Evolutionary conservation across 192 early-diverging fungal genomes (phyloP).

Genomic region (Martensiomyces pterosporus): DNA sequence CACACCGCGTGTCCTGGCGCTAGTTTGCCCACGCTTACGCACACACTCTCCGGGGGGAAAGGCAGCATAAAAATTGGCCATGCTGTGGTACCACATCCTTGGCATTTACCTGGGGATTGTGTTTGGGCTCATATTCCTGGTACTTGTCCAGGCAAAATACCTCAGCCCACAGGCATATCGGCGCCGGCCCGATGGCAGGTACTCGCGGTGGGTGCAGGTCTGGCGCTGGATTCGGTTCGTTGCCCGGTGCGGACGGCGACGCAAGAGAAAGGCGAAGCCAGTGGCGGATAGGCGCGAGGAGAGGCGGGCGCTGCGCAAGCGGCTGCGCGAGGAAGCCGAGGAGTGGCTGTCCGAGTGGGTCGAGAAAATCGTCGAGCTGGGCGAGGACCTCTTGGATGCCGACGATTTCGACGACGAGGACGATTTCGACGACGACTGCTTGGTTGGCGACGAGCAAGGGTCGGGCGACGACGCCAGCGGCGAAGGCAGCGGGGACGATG

Average conservation of each 20-base stretch:
- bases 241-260: conserved; percentile 40
- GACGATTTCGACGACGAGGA: conserved; percentile 41
- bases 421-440: conserved; percentile 37
- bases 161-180: conserved; percentile 2
- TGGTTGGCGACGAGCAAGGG: conserved; percentile 21
- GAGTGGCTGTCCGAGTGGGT: conserved; percentile 45
- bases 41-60: too few relatives aligned
- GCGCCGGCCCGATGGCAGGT: conserved; percentile 14
- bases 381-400: conserved; percentile 42
- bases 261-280: conserved; percentile 35
- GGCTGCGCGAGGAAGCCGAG: conserved; percentile 46
- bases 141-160: conserved; percentile 25
- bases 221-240: conserved; percentile 47
- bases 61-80: too few relatives aligned
- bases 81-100: conserved; percentile 43
- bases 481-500: conserved; percentile 3
- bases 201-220: conserved; percentile 19
- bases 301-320: conserved; percentile 37
- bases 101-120: conserved; percentile 39
- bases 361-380: conserved; percentile 44
- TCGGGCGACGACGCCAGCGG: conserved; percentile 25
- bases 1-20: too few relatives aligned
- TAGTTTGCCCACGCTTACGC: too few relatives aligned
- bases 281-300: conserved; percentile 37
- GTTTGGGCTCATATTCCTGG: conserved; percentile 30